phyloP scores from a whole-genome alignment of 345 rosid genomes.

The Clausena lansium region DNA sequence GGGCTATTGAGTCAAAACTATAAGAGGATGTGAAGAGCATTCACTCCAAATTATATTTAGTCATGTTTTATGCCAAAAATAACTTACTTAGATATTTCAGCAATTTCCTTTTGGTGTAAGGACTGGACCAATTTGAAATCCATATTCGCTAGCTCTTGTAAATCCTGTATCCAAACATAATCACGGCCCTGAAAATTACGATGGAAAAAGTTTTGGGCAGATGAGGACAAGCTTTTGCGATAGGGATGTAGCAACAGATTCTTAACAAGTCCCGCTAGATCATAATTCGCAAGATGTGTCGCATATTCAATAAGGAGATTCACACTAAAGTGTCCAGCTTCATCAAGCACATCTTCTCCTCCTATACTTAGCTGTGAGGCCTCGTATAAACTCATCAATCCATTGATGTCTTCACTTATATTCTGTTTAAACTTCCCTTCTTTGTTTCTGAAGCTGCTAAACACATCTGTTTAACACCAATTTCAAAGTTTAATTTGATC shows the following conservation, averaged over 20 bases:
- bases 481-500: neutral
- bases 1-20: no score
- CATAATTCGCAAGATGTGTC: conserved; percentile 5
- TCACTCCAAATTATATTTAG: no score
- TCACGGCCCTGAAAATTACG: conserved; percentile 1
- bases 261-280: neutral
- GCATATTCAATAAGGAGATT: conserved; percentile 20
- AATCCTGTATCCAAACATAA: conserved; percentile 25
- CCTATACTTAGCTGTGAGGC: conserved; percentile 50
- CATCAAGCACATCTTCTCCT: conserved; percentile 50
- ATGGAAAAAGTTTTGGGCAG: conserved; percentile 19
- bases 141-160: neutral
- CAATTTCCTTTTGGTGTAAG: conserved; percentile 26
- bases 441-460: conserved; percentile 26
- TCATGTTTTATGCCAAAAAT: neutral
- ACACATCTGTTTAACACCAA: conserved; percentile 36
- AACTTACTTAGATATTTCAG: conserved; percentile 34
- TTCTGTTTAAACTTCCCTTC: conserved; percentile 22
- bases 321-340: conserved; percentile 25
- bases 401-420: conserved; percentile 26
- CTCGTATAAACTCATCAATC: conserved; percentile 45
- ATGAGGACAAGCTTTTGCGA: conserved; percentile 36
- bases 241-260: conserved; percentile 33
- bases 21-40: no score
- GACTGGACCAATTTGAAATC: neutral